A percentile compares a stretch with the other conserved stretches of the same genome.
These are phyloP conservation scores for Tripterygium wilfordii DNA, from an alignment of 177 flowering plant genomes.

Conservation along the genomic window DNA sequence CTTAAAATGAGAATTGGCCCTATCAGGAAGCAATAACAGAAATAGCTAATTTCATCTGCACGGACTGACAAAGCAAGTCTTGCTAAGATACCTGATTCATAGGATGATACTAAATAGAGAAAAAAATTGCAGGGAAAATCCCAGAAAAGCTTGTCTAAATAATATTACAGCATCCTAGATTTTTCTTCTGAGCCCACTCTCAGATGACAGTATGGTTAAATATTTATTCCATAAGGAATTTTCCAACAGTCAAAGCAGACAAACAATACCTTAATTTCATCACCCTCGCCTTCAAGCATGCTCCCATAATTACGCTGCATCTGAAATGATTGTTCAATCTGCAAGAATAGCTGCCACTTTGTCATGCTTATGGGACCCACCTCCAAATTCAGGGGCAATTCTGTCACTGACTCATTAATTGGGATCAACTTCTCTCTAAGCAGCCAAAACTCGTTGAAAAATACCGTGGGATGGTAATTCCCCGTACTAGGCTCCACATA, in stretches of 20 bases:
- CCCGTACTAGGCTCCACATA: constrained; percentile 65
- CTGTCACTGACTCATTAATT: constrained; percentile 67
- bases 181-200: no score
- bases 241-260: not conserved
- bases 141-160: no score
- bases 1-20: no score
- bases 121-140: no score
- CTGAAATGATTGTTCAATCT: constrained; percentile 96
- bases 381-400: constrained; percentile 73
- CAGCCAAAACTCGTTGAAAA: constrained; percentile 96
- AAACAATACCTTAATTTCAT: constrained; percentile 74
- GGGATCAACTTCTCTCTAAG: constrained; percentile 75
- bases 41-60: no score
- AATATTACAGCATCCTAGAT: no score
- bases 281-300: constrained; percentile 97
- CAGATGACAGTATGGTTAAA: no score
- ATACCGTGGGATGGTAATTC: constrained; percentile 81
- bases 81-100: no score
- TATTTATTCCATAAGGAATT: not conserved
- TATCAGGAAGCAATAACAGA: no score
- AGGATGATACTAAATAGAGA: no score
- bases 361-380: constrained; percentile 93
- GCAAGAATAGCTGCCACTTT: constrained; percentile 86
- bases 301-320: constrained; percentile 94
- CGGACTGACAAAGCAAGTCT: no score